Evolutionary conservation across 768 basidiomycete genomes (phyloP), one percentile per base, ranked within the genome.

Genomic region (Dendrothele bispora): DNA sequence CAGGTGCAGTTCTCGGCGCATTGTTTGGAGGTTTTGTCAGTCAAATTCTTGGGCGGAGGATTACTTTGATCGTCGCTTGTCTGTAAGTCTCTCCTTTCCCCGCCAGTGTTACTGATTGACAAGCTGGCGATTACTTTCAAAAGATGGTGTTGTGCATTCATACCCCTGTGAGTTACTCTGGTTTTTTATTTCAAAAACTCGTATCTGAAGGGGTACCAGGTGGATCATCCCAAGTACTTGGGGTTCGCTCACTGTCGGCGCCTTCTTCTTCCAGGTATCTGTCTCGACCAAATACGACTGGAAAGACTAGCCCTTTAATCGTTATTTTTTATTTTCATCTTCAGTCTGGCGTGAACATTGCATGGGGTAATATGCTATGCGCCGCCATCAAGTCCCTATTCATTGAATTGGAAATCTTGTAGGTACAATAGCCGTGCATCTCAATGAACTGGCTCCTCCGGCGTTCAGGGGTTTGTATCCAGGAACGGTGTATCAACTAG

Each of bases 401-500:
- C 20, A 7, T 18, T 20, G 6, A 7, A 1, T 8, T 12, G 34
- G 22, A 20, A 5, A 22, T 4, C n/a, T 25, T 45, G 7, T 15
- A 54, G 53, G 53, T n/a, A 39, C 51, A 8, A 39, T 55, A 42
- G 83, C 84, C 8, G 77, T 85, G 50, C 79, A 78, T 59, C 73
- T 86, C 32, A 70, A 73, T 29, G 86, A 88, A 61, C 65, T 84
- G 53, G 79, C 81, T 0, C 85, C 85, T 2, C 79, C 82, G 22
- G 83, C 82, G 0, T 87, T 84, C 70, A 73, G 85, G 48, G 81
- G 82, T 3, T 74, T 80, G 7, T 85, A 82, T 65, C 79, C 79
- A 15, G 84, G 84, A 49, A 70, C 82, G 4, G 74, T 79, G 7
- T 86, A 84, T 62, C 84, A 85, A 52, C 56, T 83, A 21, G 82